Evolutionary conservation across 1,284 basidiomycete species (phyloP), one percentile per base, ranked within the genome.

Genomic region (Mycosarcoma mackinlayi): DNA sequence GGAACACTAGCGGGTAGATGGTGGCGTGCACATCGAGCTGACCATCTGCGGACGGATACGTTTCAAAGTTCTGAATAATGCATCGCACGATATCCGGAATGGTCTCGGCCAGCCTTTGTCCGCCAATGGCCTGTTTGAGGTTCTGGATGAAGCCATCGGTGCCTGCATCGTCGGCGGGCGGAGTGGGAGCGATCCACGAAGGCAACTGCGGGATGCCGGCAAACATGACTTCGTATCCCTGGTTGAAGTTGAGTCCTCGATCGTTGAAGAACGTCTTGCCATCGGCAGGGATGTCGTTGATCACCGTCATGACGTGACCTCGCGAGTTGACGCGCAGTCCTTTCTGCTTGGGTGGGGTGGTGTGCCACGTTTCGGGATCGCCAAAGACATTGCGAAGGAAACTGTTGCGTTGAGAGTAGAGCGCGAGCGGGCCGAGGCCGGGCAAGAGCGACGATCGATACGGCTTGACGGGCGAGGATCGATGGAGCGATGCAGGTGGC

Each of bases 261-360:
- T 73, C 63, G 54, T 73, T 44, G 59, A 76, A 76, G 21, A 76
- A 76, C 9, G 60, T 68, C 55, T 68, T 64, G 25, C 54, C 64
- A 23, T 70, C 72, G 16, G 51, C 21, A 11, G 30, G 21, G 9
- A 60, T 50, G 34, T 71, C 55, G 57, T 60, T 63, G 41, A 50
- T 52, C 44, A 71, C 42, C 27, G 65, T 70, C 50, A 74, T 46
- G 61, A 74, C 47, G 47, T 70, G 59, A 27, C 33, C 31, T 11
- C 64, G 44, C 9, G 57, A 51, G 45, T 64, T 74, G 60, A 67
- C 41, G 11, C 67, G 59, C 6, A 62, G 37, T 2, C 55, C 53
- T 27, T 30, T 40, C 19, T 60, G 51, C 24, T 59, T 59, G 38
- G 64, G 64, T 10, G 61, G 67, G 1, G 37, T 37, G 6, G 24